A percentile compares a stretch with the other conserved stretches of the same genome.
Evolutionary conservation across 1,139 yeast genomes (phyloP).

Genomic region (Blastobotrys niveus): DNA sequence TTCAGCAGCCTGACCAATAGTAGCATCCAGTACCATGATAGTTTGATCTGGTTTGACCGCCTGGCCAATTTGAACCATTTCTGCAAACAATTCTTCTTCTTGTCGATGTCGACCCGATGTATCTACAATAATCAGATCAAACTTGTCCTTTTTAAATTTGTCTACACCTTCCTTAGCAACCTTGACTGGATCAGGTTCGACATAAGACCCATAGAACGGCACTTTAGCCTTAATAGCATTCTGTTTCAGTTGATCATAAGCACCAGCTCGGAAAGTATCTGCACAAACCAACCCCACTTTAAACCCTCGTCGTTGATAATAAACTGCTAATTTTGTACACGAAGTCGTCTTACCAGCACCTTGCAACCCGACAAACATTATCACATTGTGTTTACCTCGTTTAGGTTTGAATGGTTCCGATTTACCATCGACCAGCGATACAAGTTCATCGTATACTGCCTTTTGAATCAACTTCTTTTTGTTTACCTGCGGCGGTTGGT

Average conservation of each 20-base stretch:
- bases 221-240: slow-evolving; percentile 93
- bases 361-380: slow-evolving; percentile 97
- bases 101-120: slow-evolving; percentile 98
- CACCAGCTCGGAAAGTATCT: slow-evolving; percentile 99
- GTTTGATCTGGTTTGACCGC: slow-evolving; percentile 89
- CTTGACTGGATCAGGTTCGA: slow-evolving; percentile 92
- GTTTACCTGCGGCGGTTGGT: slow-evolving; percentile 46
- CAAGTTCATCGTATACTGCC: slow-evolving; percentile 88
- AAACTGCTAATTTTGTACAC: slow-evolving; percentile 93
- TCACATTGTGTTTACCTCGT: slow-evolving; percentile 65
- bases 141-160: slow-evolving; percentile 83
- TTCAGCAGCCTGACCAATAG: slow-evolving; percentile 98
- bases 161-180: slow-evolving; percentile 90
- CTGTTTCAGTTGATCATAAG: slow-evolving; percentile 96
- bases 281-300: slow-evolving; percentile 98
- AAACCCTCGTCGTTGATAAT: slow-evolving; percentile 87
- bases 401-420: slow-evolving; percentile 70
- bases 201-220: slow-evolving; percentile 91
- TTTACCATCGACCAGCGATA: slow-evolving; percentile 69
- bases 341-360: slow-evolving; percentile 99
- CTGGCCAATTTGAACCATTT: slow-evolving; percentile 88
- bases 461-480: slow-evolving; percentile 79
- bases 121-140: slow-evolving; percentile 91
- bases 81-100: slow-evolving; percentile 84
- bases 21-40: slow-evolving; percentile 94